Evolutionary conservation across 2,329 filamentous ascomycete species (phyloP).

Genomic region (Tolypocladium nubicola): DNA sequence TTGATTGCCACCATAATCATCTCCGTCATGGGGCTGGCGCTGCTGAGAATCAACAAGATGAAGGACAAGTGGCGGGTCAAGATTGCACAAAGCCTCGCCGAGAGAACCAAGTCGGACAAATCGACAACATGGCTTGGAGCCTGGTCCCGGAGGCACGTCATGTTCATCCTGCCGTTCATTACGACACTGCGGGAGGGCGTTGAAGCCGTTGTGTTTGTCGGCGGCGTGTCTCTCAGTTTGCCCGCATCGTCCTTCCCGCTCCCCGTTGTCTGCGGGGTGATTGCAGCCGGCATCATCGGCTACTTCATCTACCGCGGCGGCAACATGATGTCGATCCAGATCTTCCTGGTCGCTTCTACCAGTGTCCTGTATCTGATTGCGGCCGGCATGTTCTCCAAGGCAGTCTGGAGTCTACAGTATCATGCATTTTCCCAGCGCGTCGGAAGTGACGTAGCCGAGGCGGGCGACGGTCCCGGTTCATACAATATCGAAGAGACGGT

Average conservation of each 20-base stretch:
- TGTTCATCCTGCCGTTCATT: not conserved
- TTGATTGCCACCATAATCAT: constrained; percentile 44
- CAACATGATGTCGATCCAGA: constrained; percentile 34
- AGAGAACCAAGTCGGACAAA: constrained; percentile 29
- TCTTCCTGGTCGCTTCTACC: constrained; percentile 68
- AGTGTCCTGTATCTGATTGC: constrained; percentile 74
- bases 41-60: constrained; percentile 66
- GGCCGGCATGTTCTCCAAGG: constrained; percentile 67
- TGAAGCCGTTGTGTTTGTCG: not conserved
- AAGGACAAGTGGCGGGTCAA: constrained; percentile 70
- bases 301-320: constrained; percentile 51
- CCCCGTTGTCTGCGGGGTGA: not conserved
- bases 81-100: constrained; percentile 51
- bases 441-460: not conserved
- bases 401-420: constrained; percentile 46
- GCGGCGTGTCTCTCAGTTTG: not conserved
- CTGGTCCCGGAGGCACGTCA: not conserved
- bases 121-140: not conserved
- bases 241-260: not conserved
- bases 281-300: constrained; percentile 45
- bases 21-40: constrained; percentile 56
- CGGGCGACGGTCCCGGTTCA: constrained; percentile 53
- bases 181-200: not conserved
- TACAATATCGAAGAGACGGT: constrained; percentile 68
- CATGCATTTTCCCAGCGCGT: not conserved